Evolutionary conservation across 2,329 filamentous ascomycete genomes (phyloP), one percentile per base, ranked within the genome.

Genomic region (Xylariaceae sp.): DNA sequence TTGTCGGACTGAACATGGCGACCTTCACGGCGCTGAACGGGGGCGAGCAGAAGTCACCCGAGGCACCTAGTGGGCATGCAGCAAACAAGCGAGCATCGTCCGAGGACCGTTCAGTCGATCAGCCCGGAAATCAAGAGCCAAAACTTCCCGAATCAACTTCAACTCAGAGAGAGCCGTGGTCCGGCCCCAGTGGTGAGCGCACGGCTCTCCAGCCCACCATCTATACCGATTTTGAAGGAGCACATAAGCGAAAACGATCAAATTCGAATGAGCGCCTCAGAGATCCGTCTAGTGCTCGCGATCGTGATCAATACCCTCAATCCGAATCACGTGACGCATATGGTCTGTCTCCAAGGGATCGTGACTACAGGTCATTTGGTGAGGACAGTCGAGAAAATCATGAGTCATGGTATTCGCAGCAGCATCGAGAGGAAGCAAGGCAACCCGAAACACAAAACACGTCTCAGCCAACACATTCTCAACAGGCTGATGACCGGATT

Each of bases 171-270:
- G 72, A 73, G 11, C 63, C 64, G 38, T 71, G 72, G 66, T 57
- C 67, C 22, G 59, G 54, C 4, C 59, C 68, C 16, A 63, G 57
- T 34, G 52, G 61, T 31, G 73, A 77, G 3, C 63, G 69, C 39
- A 56, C 66, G 28, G 54, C 65, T 13, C 68, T 69, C 47, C 64
- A 66, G 38, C 55, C 68, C 2, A 51, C 66, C 34, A 50, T 49
- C 29, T 70, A 72, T 52, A 50, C 69, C 4, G 68, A 74, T 24
- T 55, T 60, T n/a, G 75, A 81, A 28, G 59, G 55, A 13, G 65
- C 73, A 15, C 73, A 79, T 53, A 85, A 83, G 64, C 78, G 81
- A 55, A 91, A 89, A 63, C 78, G 86, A 45, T 88, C 86, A 6
- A 67, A 72, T 34, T 87, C 84, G 4, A 62, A 69, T 29, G 82